Base-by-base conservation (phyloP, 371 early-diverging fungal genomes). In the Basidiobolus meristosporus region DNA sequence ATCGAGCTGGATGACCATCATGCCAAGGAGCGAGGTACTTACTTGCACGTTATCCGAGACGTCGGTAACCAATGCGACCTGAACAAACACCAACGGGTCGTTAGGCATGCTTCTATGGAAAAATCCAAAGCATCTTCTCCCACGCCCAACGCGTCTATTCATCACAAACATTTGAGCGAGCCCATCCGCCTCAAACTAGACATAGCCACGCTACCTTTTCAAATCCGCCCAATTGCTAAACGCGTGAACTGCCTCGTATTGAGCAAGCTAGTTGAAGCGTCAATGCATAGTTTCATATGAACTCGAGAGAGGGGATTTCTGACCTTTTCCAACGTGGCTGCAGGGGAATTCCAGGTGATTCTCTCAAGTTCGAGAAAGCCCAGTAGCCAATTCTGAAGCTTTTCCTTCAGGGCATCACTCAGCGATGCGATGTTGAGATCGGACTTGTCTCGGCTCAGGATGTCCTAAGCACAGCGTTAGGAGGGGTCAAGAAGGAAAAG, bases 241-340 rank as follows among this genome's bases (percentile, higher is more conserved):
- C 11, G 75, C 66, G 51, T 89, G 90, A 1, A 89, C 88, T 0
- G 80, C 75, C 51, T 89, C 90, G 51, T 87, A 81, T 35, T 65
- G 48, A 10, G 66, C 69, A 21, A 82, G 61, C 76, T 77, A 43
- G 28, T 26, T 31, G 14, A 36, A 17, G 15, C 14, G 18, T 39
- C 22, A 31, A 31, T 41, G 1, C 12, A 38, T 30, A 29, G 31
- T 19, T n/a, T 10, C 30, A 33, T 4, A 2, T 19, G 3, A 23
- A 2, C 1, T 38, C 33, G 10, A 26, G n/a, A 38, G 17, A 37
- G 16, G 0, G 5, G 5, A 32, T 12, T 40, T 7, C 38, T 43
- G 45, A 79, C 78, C 59, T 79, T 82, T 53, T 89, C 87, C 16
- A 89, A 59, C 5, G 80, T 50, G 19, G 56, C 61, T 1, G 80